phyloP scores from a whole-genome alignment of 176 grass and related monocot species.

The Oryza brachyantha region DNA sequence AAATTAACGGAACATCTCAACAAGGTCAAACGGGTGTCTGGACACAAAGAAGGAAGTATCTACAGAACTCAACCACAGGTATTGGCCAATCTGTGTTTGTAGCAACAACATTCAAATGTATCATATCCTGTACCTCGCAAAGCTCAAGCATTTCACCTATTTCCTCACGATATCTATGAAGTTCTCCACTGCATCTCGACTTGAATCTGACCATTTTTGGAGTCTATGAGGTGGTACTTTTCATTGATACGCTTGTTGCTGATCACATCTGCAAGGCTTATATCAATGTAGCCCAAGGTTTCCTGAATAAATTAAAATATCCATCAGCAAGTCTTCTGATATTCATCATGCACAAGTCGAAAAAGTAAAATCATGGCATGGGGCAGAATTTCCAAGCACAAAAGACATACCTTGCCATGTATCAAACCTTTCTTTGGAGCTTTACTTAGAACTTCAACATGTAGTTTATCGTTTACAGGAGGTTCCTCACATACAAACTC shows the following conservation, averaged over 20 bases:
- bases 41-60: slow-evolving; percentile 34
- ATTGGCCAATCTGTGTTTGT: slow-evolving; percentile 12
- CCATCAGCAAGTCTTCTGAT: slow-evolving; percentile 5
- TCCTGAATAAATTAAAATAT: slow-evolving; percentile 45
- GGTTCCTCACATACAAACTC: slow-evolving; percentile 86
- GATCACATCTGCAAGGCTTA: slow-evolving; percentile 65
- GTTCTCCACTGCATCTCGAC: slow-evolving; percentile 88
- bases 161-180: slow-evolving; percentile 49
- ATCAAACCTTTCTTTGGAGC: slow-evolving; percentile 64
- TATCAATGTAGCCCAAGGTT: slow-evolving; percentile 76
- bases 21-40: slow-evolving; percentile 3
- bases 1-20: slow-evolving; percentile 10
- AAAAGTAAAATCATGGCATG: neutral
- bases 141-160: neutral
- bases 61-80: slow-evolving; percentile 37
- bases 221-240: slow-evolving; percentile 80
- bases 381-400: neutral
- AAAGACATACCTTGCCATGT: slow-evolving; percentile 70
- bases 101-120: slow-evolving; percentile 19
- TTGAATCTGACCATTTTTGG: slow-evolving; percentile 85
- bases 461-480: slow-evolving; percentile 77
- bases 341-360: neutral
- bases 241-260: slow-evolving; percentile 86
- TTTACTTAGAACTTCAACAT: slow-evolving; percentile 82
- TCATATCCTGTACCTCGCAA: neutral